These are phyloP conservation scores for Exophiala alcalophila DNA, from an alignment of 2,329 filamentous ascomycete species.

Conservation along the genomic window DNA sequence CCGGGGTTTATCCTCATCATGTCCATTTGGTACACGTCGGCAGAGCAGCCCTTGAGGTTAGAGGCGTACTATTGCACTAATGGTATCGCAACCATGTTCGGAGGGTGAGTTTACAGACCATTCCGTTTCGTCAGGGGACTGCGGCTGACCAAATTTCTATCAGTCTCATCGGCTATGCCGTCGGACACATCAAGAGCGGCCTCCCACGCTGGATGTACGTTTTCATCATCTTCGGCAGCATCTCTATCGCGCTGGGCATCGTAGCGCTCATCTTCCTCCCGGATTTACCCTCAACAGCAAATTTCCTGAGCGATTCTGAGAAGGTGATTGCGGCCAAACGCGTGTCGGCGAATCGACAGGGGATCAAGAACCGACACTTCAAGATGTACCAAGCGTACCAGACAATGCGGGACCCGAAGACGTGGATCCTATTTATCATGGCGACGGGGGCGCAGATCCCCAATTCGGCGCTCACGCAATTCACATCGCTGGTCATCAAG, in stretches of 20 bases:
- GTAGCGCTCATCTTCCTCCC: conserved; percentile 17
- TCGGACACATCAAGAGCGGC: conserved; percentile 24
- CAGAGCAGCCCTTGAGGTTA: conserved; percentile 23
- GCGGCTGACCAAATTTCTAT: conserved; percentile 34
- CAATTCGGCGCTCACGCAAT: conserved; percentile 55
- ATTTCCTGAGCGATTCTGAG: conserved; percentile 39
- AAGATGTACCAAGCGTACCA: conserved; percentile 48
- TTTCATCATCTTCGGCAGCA: conserved; percentile 23
- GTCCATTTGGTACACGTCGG: conserved; percentile 25
- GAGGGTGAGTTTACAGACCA: conserved; percentile 53
- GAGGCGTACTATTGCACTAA: conserved; percentile 42
- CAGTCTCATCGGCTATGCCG: conserved; percentile 25
- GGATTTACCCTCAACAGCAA: conserved; percentile 20
- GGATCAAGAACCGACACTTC: conserved; percentile 54
- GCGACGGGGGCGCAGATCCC: conserved; percentile 55
- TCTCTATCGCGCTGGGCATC: conserved; percentile 20
- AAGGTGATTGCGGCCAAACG: conserved; percentile 53
- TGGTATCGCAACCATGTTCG: conserved; percentile 60
- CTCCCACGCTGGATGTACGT: conserved; percentile 31
- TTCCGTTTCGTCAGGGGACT: conserved; percentile 36
- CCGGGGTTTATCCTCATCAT: conserved; percentile 36
- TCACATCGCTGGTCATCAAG: conserved; percentile 49
- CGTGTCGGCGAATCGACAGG: conserved; percentile 51
- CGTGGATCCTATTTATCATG: conserved; percentile 57
- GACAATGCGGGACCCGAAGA: conserved; percentile 54